Base-by-base conservation (phyloP, 108 stramenopile genomes). In the Conticribra guillardii region DNA sequence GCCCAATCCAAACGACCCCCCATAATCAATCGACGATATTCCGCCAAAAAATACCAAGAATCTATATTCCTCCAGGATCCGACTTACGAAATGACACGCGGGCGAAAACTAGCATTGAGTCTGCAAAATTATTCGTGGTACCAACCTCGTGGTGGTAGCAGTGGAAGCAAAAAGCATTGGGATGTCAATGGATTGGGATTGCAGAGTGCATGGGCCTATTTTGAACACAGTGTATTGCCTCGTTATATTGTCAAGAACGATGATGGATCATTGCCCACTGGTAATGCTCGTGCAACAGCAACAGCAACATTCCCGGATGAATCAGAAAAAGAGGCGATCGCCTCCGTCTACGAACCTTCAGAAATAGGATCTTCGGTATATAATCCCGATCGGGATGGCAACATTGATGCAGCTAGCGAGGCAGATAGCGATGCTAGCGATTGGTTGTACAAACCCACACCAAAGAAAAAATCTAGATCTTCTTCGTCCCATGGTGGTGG, bases 201-300 rank as follows among this genome's bases (percentile, higher is more conserved):
- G 44, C 76, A 74, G 44, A 66, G 59, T 23, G 92, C 90, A 27
- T 96, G 95, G 95, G 91, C 84, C 19, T 91, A 93, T 66, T 96
- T 93, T 83, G 95, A 96, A 69, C 92, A 93, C 59, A 82, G 82
- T n/a, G 80, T 91, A 0, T 63, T 96, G 49, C 80, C 86, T 2
- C 69, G 95, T 33, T 82, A 81, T 53, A 60, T 76, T 2, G 72
- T 76, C 4, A 64, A 51, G 48, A 74, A 71, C 21, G 45, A 28
- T 9, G 72, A 76, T 69, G 60, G 66, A 29, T 48, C 60, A 16
- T 59, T 58, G 28, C 61, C 67, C 21, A 48, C 57, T 3, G 21
- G 44, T 21, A 58, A 30, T 22, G 34, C 54, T 34, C 24, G 17
- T 47, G n/a, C n/a, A n/a, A n/a, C n/a, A n/a, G n/a, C n/a, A n/a